Conservation (phyloP, 192 early-diverging fungal species). For the Coemansia umbellata region DNA sequence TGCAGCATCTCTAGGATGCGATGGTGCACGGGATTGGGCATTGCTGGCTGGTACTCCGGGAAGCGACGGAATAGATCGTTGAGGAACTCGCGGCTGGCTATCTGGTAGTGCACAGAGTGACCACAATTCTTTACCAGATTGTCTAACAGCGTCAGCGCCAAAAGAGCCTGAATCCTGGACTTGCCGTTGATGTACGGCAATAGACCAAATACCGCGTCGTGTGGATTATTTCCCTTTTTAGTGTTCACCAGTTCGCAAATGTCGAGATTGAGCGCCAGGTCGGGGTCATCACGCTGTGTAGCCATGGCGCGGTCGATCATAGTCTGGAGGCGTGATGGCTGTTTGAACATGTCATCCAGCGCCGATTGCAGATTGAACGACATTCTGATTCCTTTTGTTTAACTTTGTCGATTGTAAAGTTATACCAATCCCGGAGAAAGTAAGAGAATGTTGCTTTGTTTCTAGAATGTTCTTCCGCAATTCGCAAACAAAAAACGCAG, state of each 20-base stretch:
- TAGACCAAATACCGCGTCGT: constrained; percentile 48
- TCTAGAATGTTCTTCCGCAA: too few relatives aligned
- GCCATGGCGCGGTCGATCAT: constrained; percentile 77
- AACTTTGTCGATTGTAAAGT: too few relatives aligned
- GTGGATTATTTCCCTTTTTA: constrained; percentile 72
- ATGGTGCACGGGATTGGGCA: constrained; percentile 71
- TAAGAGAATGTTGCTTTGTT: too few relatives aligned
- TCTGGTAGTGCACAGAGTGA: constrained; percentile 93
- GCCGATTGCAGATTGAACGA: constrained; percentile 38
- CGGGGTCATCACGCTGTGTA: constrained; percentile 64
- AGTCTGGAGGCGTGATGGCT: constrained; percentile 42
- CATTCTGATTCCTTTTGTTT: too few relatives aligned
- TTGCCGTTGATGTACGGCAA: constrained; percentile 50
- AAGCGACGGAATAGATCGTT: constrained; percentile 93
- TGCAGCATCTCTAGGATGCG: constrained; percentile 90
- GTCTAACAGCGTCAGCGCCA: constrained; percentile 75
- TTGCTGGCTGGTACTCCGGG: constrained; percentile 74
- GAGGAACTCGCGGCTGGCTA: constrained; percentile 94
- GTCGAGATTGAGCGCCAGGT: constrained; percentile 87
- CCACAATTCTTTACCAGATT: constrained; percentile 99
- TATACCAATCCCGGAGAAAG: too few relatives aligned
- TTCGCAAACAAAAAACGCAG: too few relatives aligned
- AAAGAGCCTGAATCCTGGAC: constrained; percentile 34
- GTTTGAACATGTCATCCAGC: constrained; percentile 47
- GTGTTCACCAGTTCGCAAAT: constrained; percentile 93